Evolutionary conservation across 2,329 filamentous ascomycete genomes (phyloP).

Genomic region (Hymenoscyphus linearis): DNA sequence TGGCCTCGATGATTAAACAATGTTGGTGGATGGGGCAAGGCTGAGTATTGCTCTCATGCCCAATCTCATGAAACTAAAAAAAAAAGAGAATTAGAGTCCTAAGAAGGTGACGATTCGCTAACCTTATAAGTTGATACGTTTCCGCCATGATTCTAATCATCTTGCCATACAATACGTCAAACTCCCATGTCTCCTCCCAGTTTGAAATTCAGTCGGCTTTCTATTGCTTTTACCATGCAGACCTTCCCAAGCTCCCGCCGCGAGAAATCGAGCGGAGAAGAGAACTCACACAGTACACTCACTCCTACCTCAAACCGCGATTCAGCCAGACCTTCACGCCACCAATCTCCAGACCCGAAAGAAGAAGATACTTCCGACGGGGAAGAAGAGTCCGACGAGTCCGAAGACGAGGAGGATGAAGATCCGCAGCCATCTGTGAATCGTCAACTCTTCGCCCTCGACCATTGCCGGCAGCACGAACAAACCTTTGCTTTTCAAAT

Average conservation of each 20-base stretch:
- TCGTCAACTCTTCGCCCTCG: constrained; percentile 18
- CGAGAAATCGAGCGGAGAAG: neutral
- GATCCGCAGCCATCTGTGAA: neutral
- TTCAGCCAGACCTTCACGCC: neutral
- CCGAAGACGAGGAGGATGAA: constrained; percentile 8
- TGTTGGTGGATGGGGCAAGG: constrained; percentile 19
- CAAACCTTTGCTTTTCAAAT: constrained; percentile 28
- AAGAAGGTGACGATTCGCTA: constrained; percentile 7
- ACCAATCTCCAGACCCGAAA: constrained; percentile 2
- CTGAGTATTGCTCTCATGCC: constrained; percentile 21
- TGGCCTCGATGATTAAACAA: constrained; percentile 20
- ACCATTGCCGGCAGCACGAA: constrained; percentile 24
- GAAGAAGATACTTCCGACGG: constrained; percentile 12
- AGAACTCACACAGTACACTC: neutral
- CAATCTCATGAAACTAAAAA: constrained; percentile 18
- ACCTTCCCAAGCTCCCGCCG: constrained; percentile 11
- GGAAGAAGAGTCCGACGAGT: constrained; percentile 11
- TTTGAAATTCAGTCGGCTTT: constrained; percentile 29
- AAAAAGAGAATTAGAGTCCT: constrained; percentile 22
- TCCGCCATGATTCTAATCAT: constrained; percentile 19
- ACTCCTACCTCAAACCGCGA: neutral
- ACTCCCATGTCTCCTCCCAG: constrained; percentile 30
- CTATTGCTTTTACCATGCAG: constrained; percentile 27
- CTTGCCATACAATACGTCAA: constrained; percentile 8
- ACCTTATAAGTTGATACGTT: constrained; percentile 17